Conservation (phyloP, 116 monocot genomes). For the Zostera marina region DNA sequence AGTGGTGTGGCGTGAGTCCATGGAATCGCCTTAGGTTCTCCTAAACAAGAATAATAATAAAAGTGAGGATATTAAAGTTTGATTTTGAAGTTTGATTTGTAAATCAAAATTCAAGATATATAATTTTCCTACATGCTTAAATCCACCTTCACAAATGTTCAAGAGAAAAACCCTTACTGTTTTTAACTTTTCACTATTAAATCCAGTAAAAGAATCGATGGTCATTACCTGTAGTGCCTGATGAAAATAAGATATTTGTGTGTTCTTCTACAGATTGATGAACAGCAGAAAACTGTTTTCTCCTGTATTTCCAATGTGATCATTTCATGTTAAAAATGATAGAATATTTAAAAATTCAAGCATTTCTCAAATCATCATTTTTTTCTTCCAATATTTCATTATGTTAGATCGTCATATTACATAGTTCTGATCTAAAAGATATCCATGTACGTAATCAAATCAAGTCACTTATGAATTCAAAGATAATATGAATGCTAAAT, state of each 20-base stretch:
- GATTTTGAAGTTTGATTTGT: neutral
- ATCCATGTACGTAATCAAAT: no score
- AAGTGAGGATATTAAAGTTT: neutral
- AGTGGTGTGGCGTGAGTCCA: constrained; percentile 88
- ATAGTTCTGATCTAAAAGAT: no score
- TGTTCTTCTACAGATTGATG: constrained; percentile 60
- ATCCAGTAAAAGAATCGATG: neutral
- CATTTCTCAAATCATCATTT: neutral
- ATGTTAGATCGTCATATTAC: no score
- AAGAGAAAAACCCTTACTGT: neutral
- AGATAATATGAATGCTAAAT: no score
- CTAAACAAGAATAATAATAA: constrained; percentile 13
- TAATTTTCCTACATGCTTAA: neutral
- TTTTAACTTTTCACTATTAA: no score
- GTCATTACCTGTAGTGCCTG: constrained; percentile 82
- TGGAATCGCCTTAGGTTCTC: constrained; percentile 94
- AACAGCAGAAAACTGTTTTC: constrained; percentile 31
- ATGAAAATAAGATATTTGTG: constrained; percentile 93
- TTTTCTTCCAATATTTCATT: no score
- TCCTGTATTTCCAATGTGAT: constrained; percentile 19
- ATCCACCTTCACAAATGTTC: neutral
- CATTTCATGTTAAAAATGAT: neutral
- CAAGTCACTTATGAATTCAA: no score
- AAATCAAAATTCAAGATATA: neutral
- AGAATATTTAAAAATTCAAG: neutral